Percentiles rank a stretch among this genome's conserved stretches.
phyloP scores from a whole-genome alignment of 2,329 filamentous ascomycete genomes.

The Saccharata proteae region DNA sequence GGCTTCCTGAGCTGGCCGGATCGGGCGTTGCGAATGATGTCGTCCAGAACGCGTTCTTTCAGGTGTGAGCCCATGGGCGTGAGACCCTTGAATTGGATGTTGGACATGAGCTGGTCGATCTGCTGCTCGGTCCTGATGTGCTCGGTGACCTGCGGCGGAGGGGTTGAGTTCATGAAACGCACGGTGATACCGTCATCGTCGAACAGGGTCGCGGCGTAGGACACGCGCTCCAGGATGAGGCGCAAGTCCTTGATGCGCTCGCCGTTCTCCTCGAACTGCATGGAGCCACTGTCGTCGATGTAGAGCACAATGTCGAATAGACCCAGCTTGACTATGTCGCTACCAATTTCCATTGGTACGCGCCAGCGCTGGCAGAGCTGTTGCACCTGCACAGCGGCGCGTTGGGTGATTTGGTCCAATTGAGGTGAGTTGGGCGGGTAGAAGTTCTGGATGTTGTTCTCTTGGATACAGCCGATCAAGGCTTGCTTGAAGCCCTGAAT shows the following conservation, averaged over 20 bases:
- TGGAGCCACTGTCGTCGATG: slow-evolving; percentile 57
- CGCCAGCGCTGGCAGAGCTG: slow-evolving; percentile 45
- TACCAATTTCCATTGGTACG: slow-evolving; percentile 47
- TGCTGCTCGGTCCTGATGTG: slow-evolving; percentile 46
- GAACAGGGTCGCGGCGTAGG: slow-evolving; percentile 55
- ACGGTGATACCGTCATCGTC: slow-evolving; percentile 56
- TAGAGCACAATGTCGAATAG: slow-evolving; percentile 52
- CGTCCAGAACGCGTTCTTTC: slow-evolving; percentile 50
- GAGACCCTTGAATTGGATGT: slow-evolving; percentile 51
- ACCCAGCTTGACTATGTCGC: slow-evolving; percentile 50
- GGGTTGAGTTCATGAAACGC: slow-evolving; percentile 57
- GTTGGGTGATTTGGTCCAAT: slow-evolving; percentile 39
- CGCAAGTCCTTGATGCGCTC: slow-evolving; percentile 55
- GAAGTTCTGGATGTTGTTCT: slow-evolving; percentile 47
- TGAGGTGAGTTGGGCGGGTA: slow-evolving; percentile 43
- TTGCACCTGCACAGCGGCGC: slow-evolving; percentile 39
- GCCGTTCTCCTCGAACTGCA: slow-evolving; percentile 55
- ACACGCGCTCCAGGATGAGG: slow-evolving; percentile 50
- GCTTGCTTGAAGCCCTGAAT: slow-evolving; percentile 44
- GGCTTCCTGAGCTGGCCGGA: slow-evolving; percentile 47
- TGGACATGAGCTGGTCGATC: slow-evolving; percentile 44
- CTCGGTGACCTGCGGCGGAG: slow-evolving; percentile 35
- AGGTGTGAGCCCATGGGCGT: slow-evolving; percentile 55
- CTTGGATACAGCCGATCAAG: slow-evolving; percentile 43
- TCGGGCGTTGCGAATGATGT: slow-evolving; percentile 42